Base-by-base conservation (phyloP, 2,329 filamentous ascomycete genomes). In the Setomelanomma holmii region DNA sequence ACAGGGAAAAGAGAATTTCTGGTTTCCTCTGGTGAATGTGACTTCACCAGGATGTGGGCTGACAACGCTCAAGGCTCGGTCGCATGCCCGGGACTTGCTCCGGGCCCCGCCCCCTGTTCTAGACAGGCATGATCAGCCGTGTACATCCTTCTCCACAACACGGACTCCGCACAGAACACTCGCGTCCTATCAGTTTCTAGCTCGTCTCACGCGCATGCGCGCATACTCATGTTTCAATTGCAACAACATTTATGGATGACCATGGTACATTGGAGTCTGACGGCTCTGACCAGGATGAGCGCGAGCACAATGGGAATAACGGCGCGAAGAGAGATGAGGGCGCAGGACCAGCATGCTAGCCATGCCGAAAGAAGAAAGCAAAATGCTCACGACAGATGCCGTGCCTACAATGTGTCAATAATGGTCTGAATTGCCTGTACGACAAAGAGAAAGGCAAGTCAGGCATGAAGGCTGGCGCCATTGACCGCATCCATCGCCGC, bases 321-420 rank as follows among this genome's bases (percentile, higher is more conserved):
- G 27, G 27, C 27, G 27, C 27, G 27, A 30, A 30, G 27, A 8
- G 27, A 30, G 40, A 40, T 36, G 46, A 49, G 17, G 19, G 49
- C 21, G 21, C 30, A 14, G 53, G 53, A 5, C 53, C 53, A 8
- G 53, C 53, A n/a, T 80, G 77, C 40, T 76, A 78, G 45, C 69
- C 75, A 0, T 81, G 78, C 58, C 75, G 78, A 4, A 76, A 73
- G 45, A 79, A 77, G 57, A 80, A 81, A 44, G 74, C 78, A 14
- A 77, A 76, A 38, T 80, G 78, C 60, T 75, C 76, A 21, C 66
- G 77, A 19, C 63, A 69, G 22, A 74, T 77, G 41, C 78, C 78
- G 6, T 80, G 79, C 52, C 74, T 76, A 0, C 74, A 78, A 43
- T 80, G 78, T 44, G 55, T 69, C 3, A 60, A 68, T 30, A 72